Conservation (phyloP, 73 alveolate species). For the Stentor roeselii region DNA sequence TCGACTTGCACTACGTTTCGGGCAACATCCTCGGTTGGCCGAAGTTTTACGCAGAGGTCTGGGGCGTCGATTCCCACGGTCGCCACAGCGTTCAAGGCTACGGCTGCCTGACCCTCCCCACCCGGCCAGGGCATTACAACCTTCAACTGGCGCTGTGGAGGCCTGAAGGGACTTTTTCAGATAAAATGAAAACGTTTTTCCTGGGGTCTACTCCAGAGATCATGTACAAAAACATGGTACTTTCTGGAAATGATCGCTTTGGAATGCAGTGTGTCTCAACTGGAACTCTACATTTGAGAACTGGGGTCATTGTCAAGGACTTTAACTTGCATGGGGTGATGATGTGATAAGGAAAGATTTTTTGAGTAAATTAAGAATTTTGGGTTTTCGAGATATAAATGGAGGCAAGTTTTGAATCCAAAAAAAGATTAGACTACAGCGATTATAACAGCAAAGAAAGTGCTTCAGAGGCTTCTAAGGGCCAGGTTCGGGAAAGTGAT, state of each 20-base stretch:
- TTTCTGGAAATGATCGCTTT: conserved; percentile 28
- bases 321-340: conserved; percentile 23
- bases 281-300: background rate
- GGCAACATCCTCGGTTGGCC: conserved; percentile 24
- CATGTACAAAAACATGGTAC: conserved; percentile 24
- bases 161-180: background rate
- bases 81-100: conserved; percentile 17
- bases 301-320: background rate
- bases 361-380: no score
- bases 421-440: background rate
- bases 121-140: background rate
- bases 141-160: background rate
- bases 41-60: conserved; percentile 21
- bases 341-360: no score
- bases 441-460: background rate
- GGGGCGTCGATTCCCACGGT: conserved; percentile 14
- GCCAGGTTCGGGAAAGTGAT: background rate
- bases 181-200: background rate
- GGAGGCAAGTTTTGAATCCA: background rate
- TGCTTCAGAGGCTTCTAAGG: background rate
- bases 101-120: conserved; percentile 3
- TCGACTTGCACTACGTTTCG: conserved; percentile 24
- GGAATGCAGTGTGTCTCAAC: conserved; percentile 17
- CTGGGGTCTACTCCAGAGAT: conserved; percentile 16
- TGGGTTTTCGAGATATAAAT: no score